phyloP scores from a whole-genome alignment of 148 eudicot genomes.

The Agrostemma githago region DNA sequence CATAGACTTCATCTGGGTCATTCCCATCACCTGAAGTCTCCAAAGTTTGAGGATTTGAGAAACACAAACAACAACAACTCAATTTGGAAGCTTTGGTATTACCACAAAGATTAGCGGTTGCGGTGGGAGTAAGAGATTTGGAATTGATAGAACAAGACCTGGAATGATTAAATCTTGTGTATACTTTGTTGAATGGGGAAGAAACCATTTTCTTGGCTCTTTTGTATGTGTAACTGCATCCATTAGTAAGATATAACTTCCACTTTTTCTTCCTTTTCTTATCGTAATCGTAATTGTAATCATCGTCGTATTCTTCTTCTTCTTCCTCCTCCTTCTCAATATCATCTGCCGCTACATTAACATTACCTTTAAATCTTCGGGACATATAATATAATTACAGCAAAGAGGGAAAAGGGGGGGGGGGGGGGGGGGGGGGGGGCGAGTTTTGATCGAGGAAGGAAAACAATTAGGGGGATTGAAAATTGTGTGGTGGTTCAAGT shows the following conservation, averaged over 20 bases:
- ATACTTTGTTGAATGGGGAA: constrained; percentile 25
- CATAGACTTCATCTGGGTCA: constrained; percentile 36
- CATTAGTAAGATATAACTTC: constrained; percentile 8
- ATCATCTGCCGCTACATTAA: not conserved
- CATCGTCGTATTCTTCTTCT: constrained; percentile 1
- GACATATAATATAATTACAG: constrained; percentile 21
- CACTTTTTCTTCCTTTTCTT: not conserved
- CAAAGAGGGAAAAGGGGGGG: not conserved
- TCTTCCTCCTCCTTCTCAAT: not conserved
- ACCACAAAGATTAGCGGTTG: too few species aligned
- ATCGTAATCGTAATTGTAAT: not conserved
- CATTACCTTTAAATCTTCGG: constrained; percentile 7
- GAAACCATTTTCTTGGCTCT: constrained; percentile 32
- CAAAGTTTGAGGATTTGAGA: constrained; percentile 35
- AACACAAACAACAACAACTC: constrained; percentile 38
- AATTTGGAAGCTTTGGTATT: constrained; percentile 21
- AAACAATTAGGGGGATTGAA: not conserved
- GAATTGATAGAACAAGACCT: constrained; percentile 14
- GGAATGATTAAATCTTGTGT: constrained; percentile 11
- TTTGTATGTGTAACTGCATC: constrained; percentile 16
- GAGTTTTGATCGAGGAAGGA: not conserved
- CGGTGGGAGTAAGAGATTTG: not conserved
- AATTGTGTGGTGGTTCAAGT: not conserved
- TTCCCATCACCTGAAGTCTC: constrained; percentile 33
- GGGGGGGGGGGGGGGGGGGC: not conserved